Evolutionary conservation across 192 early-diverging fungal species (phyloP).

Genomic region (Coemansia sp.): DNA sequence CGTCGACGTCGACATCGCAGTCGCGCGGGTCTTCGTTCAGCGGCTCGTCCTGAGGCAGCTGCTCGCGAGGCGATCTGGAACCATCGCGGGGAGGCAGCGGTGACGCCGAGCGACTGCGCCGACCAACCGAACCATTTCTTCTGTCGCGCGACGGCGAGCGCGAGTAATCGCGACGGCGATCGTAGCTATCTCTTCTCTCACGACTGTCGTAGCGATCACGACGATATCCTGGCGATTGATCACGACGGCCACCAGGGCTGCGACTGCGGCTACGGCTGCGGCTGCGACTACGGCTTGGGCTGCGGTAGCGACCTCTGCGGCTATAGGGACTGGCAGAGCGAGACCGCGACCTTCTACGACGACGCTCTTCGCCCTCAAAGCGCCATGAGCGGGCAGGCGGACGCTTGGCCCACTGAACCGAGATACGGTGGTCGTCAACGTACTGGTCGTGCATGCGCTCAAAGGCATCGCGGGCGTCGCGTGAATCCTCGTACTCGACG

Average conservation of each 20-base stretch:
- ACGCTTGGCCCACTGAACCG: slow-evolving; percentile 91
- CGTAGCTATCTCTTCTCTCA: slow-evolving; percentile 3
- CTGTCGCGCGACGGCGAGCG: slow-evolving; percentile 28
- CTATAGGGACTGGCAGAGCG: slow-evolving; percentile 44
- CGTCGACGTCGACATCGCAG: not conserved
- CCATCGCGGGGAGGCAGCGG: slow-evolving; percentile 12
- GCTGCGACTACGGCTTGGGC: slow-evolving; percentile 25
- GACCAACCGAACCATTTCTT: slow-evolving; percentile 5
- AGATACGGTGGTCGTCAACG: slow-evolving; percentile 76
- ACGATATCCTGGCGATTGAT: not conserved
- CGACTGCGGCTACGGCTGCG: slow-evolving; percentile 22
- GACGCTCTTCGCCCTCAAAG: slow-evolving; percentile 62
- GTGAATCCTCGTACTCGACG: slow-evolving; percentile 89
- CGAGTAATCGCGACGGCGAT: slow-evolving; percentile 18
- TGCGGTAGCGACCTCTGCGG: slow-evolving; percentile 2
- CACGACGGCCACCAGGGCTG: not conserved
- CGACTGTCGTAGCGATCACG: slow-evolving; percentile 11
- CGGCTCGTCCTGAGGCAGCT: not conserved
- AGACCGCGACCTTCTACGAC: slow-evolving; percentile 36
- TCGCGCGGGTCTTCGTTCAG: not conserved
- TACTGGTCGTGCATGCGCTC: slow-evolving; percentile 86
- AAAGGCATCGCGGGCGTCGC: slow-evolving; percentile 92
- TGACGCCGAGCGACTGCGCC: slow-evolving; percentile 16
- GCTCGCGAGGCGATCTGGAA: slow-evolving; percentile 9
- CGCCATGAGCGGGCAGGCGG: slow-evolving; percentile 79